Base-by-base conservation (phyloP, 441 rosid species). In the Adansonia gregorii region DNA sequence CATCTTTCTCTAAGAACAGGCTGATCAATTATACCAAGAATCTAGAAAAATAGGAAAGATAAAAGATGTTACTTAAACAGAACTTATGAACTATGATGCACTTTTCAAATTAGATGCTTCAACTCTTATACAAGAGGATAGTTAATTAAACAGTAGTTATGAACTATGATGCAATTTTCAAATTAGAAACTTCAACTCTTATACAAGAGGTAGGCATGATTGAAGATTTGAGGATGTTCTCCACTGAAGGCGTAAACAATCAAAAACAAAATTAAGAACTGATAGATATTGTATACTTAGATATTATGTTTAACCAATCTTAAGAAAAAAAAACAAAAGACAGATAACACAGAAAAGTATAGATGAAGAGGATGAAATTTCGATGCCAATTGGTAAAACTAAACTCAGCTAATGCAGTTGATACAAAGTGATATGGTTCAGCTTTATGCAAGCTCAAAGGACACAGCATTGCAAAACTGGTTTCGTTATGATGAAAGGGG, bases 21-120 rank as follows among this genome's bases (percentile, higher is more conserved):
- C 83, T 96, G 99, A 85, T 94, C 91, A 79, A 96, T 92, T 66
- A 94, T 73, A 79, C 99, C 98, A 67, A 96, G 92, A 85, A 94
- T 91, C 99, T 94, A 88, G 59, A 78, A 74, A 82, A 64, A 48
- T 10, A 45, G n/a, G 52, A 66, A 27, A 55, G 74, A 14, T 15
- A 10, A 19, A 19, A n/a, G 15, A 63, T 2, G 20, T 14, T 15
- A 63, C 2, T 2, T 31, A 31, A 58, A 31, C 6, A 14, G 24
- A 74, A 69, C 55, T 59, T 17, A 7, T 24, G 0, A 9, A 43
- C 8, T 43, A 43, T 43, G 46, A 7, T 27, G 69, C 31, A 59
- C 8, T 31, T 60, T 48, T 31, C 39, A 41, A 59, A 67, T 58
- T 56, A 59, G 35, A 59, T 20, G 0, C 64, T 14, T 35, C 41